Evolutionary conservation across 2,329 filamentous ascomycete genomes (phyloP), one percentile per base, ranked within the genome.

Genomic region (Sarocladium brachiariae): DNA sequence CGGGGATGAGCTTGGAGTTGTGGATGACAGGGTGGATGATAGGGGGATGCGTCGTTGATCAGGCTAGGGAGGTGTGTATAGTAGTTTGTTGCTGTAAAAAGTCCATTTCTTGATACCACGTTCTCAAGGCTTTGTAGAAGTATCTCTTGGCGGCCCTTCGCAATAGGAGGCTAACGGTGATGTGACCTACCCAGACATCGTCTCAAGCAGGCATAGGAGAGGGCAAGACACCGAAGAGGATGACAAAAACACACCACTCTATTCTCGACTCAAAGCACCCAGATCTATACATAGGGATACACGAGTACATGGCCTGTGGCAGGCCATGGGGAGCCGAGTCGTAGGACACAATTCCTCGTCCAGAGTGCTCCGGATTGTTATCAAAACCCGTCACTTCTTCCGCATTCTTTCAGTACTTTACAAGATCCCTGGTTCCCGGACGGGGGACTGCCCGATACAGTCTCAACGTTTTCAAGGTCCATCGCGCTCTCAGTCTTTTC

Each of bases 221-320:
- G 5, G n/a, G 27, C 19, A 37, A 25, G 23, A 11, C n/a, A 38
- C 18, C n/a, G 35, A 38, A 13, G n/a, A n/a, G n/a, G n/a, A n/a
- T n/a, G n/a, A n/a, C n/a, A 41, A 38, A 33, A 41, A 27, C 19
- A 39, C 34, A 16, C 21, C 33, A 30, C 6, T 31, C 34, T 21
- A 41, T 39, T 31, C 34, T 31, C 34, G 34, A 27, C n/a, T 18
- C 37, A 34, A 41, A 49, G 47, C 31, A 39, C 48, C 34, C 34
- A 30, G 23, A 33, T 50, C 48, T 50, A 50, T 50, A 50, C 48
- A 50, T 50, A 50, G 48, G 48, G 48, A 39, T 50, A 50, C 48
- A 50, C 34, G 41, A 14, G 34, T 31, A 27, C 34, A 49, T 14
- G 13, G n/a, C 4, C 18, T n/a, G 18, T n/a, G 31, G 13, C 30